A percentile compares a stretch with the other conserved stretches of the same genome.
These are phyloP conservation scores for Mycena albidolilacea DNA, from an alignment of 768 basidiomycete genomes.

Conservation along the genomic window DNA sequence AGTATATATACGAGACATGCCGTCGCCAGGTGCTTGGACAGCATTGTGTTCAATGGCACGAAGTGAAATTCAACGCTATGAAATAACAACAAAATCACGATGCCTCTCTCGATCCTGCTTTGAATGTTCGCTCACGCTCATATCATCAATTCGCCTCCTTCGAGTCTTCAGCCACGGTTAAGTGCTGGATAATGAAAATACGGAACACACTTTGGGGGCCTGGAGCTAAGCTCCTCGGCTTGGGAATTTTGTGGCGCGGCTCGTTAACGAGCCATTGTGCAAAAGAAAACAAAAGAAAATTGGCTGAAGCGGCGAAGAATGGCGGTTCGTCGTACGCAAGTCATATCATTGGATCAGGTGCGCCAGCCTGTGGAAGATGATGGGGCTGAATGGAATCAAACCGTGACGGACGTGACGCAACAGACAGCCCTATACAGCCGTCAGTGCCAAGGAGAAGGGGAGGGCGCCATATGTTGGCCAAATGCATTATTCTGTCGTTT, in stretches of 20 bases:
- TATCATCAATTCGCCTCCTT: background rate
- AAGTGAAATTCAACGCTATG: too few species aligned
- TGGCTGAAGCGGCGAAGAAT: background rate
- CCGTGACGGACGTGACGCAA: background rate
- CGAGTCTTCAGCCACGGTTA: background rate
- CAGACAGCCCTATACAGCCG: constrained; percentile 1
- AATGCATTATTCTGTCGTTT: background rate
- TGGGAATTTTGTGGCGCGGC: background rate
- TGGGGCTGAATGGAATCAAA: background rate
- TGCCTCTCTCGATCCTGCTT: too few species aligned
- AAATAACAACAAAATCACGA: too few species aligned
- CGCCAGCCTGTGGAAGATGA: background rate
- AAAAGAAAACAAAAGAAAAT: background rate
- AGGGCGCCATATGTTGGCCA: background rate
- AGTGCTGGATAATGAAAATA: background rate
- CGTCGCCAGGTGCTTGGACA: too few species aligned
- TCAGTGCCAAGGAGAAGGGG: background rate
- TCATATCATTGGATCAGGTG: background rate
- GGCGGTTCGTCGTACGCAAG: background rate
- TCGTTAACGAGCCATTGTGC: too few species aligned
- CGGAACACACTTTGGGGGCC: background rate
- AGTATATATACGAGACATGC: too few species aligned
- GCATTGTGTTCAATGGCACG: too few species aligned
- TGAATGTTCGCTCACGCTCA: too few species aligned
- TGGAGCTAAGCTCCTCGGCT: background rate